Evolutionary conservation across 176 grass and related monocot species (phyloP).

Genomic region (Musa acuminata): DNA sequence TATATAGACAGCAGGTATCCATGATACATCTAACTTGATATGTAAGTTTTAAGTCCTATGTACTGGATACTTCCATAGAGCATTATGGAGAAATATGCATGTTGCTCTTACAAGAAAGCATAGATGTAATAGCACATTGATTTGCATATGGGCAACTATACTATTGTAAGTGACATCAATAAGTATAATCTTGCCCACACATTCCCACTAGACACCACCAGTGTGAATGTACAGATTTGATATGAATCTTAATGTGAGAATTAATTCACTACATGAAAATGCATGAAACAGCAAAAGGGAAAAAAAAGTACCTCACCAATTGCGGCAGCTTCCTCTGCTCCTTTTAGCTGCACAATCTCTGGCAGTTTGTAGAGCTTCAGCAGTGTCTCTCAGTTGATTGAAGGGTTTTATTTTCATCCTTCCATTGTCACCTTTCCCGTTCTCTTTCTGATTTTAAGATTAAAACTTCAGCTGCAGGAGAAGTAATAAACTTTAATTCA

Average conservation of each 20-base stretch:
- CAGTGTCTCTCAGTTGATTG: conserved; percentile 66
- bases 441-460: conserved; percentile 46
- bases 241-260: not conserved
- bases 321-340: conserved; percentile 50
- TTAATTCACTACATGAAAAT: not conserved
- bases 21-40: too few species aligned
- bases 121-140: too few species aligned
- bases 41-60: too few species aligned
- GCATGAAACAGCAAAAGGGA: not conserved
- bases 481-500: conserved; percentile 55
- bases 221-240: not conserved
- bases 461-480: conserved; percentile 56
- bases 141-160: too few species aligned
- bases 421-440: conserved; percentile 38
- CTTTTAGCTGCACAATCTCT: conserved; percentile 69
- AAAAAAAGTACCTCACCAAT: conserved; percentile 43
- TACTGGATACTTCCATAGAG: too few species aligned
- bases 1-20: too few species aligned
- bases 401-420: conserved; percentile 59
- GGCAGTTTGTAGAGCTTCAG: conserved; percentile 81
- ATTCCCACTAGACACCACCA: not conserved
- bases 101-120: too few species aligned
- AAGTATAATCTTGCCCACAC: too few species aligned
- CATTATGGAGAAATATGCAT: too few species aligned
- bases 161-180: too few species aligned